A percentile compares a stretch with the other conserved stretches of the same genome.
Evolutionary conservation across 192 early-diverging fungal species (phyloP).

Genomic region (Umbelopsis sp.): DNA sequence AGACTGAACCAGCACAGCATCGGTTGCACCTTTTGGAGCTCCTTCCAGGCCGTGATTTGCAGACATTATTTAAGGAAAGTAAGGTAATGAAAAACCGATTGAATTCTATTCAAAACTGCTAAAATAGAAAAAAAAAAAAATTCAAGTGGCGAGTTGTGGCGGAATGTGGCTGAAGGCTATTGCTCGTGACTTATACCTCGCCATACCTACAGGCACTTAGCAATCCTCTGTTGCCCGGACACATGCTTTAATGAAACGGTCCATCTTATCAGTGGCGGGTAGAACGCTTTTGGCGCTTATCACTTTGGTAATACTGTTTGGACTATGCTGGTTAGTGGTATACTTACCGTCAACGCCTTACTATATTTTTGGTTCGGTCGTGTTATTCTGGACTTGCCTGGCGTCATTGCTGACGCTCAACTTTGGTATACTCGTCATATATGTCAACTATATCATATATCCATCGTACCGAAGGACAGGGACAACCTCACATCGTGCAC

Average conservation of each 20-base stretch:
- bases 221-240: neutral
- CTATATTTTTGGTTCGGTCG: neutral
- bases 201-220: neutral
- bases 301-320: neutral
- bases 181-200: neutral
- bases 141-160: neutral
- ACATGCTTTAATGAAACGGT: conserved; percentile 14
- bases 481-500: neutral
- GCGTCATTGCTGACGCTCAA: conserved; percentile 28
- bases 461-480: conserved; percentile 9
- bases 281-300: neutral
- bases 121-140: conserved; percentile 19
- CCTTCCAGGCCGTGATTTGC: neutral
- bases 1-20: conserved; percentile 73
- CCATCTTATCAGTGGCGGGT: conserved; percentile 17
- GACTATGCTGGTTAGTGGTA: conserved; percentile 13
- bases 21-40: conserved; percentile 43
- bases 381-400: conserved; percentile 18
- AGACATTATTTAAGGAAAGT: neutral
- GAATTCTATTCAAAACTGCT: neutral
- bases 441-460: conserved; percentile 33
- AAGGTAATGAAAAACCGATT: neutral
- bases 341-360: conserved; percentile 15
- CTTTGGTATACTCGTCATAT: conserved; percentile 32
- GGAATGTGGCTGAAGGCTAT: neutral